Percentiles rank a stretch among this genome's conserved stretches.
Evolutionary conservation across 1,284 basidiomycete species (phyloP).

Genomic region (Chalciporus sp.): DNA sequence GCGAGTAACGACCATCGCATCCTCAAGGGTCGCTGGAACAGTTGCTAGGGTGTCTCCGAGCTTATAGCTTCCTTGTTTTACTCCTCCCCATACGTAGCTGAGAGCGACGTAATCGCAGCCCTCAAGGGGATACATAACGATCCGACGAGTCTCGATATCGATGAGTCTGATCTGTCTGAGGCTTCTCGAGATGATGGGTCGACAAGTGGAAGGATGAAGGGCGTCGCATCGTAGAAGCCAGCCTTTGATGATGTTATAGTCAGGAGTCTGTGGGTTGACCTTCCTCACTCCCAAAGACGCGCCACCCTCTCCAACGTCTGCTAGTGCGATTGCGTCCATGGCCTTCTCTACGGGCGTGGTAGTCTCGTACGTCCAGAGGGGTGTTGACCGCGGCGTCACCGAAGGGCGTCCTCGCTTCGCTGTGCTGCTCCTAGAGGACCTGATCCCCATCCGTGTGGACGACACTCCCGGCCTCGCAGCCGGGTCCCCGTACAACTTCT

Average conservation of each 20-base stretch:
- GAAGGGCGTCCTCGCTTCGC: background rate
- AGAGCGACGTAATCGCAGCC: slow-evolving; percentile 17
- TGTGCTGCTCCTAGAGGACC: background rate
- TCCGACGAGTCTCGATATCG: slow-evolving; percentile 10
- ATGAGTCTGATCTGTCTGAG: slow-evolving; percentile 15
- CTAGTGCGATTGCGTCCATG: slow-evolving; percentile 10
- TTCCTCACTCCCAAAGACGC: slow-evolving; percentile 4
- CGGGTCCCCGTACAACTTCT: background rate
- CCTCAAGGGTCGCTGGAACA: slow-evolving; percentile 20
- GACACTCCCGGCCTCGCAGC: background rate
- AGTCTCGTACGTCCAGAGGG: background rate
- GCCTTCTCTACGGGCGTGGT: background rate
- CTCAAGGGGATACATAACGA: slow-evolving; percentile 6
- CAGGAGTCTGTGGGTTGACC: slow-evolving; percentile 1
- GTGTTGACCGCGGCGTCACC: background rate
- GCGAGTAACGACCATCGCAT: slow-evolving; percentile 16
- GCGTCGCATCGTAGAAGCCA: slow-evolving; percentile 13
- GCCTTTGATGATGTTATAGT: slow-evolving; percentile 10
- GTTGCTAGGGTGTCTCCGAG: slow-evolving; percentile 3
- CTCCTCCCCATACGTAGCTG: slow-evolving; percentile 29
- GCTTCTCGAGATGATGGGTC: slow-evolving; percentile 2
- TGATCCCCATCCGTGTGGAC: background rate
- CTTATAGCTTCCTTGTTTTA: slow-evolving; percentile 7
- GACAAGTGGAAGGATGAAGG: slow-evolving; percentile 11
- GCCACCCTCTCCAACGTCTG: background rate